Percentiles rank a stretch among this genome's conserved stretches.
phyloP scores from a whole-genome alignment of 805 yeast species.

The Candida insectorum region DNA sequence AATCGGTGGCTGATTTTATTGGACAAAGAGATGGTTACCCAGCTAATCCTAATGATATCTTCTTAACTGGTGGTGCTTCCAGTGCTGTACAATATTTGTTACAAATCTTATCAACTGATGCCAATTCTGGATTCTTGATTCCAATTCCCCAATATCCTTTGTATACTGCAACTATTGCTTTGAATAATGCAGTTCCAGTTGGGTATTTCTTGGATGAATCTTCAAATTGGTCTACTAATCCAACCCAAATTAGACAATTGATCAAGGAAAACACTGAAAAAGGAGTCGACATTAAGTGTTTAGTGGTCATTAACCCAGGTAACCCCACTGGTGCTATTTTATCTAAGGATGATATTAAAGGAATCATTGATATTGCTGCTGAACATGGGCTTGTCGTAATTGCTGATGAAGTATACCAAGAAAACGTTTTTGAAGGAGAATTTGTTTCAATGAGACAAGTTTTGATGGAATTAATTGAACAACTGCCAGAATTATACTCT shows the following conservation, averaged over 20 bases:
- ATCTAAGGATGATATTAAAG: constrained; percentile 59
- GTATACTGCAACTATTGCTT: constrained; percentile 89
- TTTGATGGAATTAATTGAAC: constrained; percentile 56
- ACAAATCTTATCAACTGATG: constrained; percentile 64
- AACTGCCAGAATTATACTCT: constrained; percentile 53
- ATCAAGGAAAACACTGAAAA: constrained; percentile 46
- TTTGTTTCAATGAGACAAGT: constrained; percentile 85
- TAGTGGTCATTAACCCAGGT: constrained; percentile 96
- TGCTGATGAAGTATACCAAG: constrained; percentile 98
- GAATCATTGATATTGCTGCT: constrained; percentile 76
- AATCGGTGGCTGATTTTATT: constrained; percentile 80
- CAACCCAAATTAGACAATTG: constrained; percentile 56
- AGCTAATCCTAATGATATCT: constrained; percentile 69
- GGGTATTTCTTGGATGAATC: constrained; percentile 85
- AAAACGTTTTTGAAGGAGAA: constrained; percentile 77
- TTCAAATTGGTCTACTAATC: constrained; percentile 79
- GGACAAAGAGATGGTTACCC: constrained; percentile 59
- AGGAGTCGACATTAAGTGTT: constrained; percentile 65
- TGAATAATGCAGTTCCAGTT: constrained; percentile 76
- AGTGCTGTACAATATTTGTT: constrained; percentile 83
- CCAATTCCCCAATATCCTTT: constrained; percentile 99
- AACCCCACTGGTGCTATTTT: constrained; percentile 95
- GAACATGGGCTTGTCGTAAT: constrained; percentile 79
- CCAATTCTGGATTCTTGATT: constrained; percentile 72
- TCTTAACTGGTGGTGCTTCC: constrained; percentile 91